These are phyloP conservation scores for Pleurotus platypus DNA, from an alignment of 768 basidiomycete genomes.

Conservation along the genomic window DNA sequence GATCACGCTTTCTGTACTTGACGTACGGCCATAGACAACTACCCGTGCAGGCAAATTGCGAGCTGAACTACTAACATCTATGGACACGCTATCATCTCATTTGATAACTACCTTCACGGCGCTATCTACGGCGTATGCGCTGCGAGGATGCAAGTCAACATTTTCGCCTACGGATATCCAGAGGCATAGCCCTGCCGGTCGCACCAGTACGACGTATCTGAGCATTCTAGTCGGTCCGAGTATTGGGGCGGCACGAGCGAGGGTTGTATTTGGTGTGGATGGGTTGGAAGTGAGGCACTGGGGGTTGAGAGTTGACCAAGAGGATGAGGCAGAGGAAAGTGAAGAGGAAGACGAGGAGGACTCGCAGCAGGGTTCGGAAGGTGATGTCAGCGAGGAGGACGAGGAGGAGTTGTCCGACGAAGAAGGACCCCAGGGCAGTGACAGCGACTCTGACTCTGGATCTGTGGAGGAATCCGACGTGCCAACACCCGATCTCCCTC, in stretches of 20 bases:
- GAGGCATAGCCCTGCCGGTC: neutral
- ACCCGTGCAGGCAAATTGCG: slow-evolving; percentile 55
- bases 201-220: slow-evolving; percentile 42
- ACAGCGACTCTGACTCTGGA: neutral
- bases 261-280: slow-evolving; percentile 61
- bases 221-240: slow-evolving; percentile 67
- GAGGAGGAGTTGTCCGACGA: slow-evolving; percentile 12
- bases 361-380: slow-evolving; percentile 14
- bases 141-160: neutral
- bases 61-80: slow-evolving; percentile 57
- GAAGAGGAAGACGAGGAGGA: slow-evolving; percentile 22
- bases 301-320: slow-evolving; percentile 30
- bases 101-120: slow-evolving; percentile 71
- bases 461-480: neutral
- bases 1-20: neutral
- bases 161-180: neutral
- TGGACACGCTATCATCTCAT: slow-evolving; percentile 72
- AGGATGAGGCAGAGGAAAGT: slow-evolving; percentile 19
- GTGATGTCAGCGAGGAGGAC: slow-evolving; percentile 12
- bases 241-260: slow-evolving; percentile 54
- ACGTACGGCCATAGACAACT: slow-evolving; percentile 27
- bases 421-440: slow-evolving; percentile 1
- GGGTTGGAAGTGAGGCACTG: slow-evolving; percentile 51
- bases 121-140: slow-evolving; percentile 51
- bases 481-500: slow-evolving; percentile 2